phyloP scores from a whole-genome alignment of 129 eudicot species.

The Lactuca sativa region DNA sequence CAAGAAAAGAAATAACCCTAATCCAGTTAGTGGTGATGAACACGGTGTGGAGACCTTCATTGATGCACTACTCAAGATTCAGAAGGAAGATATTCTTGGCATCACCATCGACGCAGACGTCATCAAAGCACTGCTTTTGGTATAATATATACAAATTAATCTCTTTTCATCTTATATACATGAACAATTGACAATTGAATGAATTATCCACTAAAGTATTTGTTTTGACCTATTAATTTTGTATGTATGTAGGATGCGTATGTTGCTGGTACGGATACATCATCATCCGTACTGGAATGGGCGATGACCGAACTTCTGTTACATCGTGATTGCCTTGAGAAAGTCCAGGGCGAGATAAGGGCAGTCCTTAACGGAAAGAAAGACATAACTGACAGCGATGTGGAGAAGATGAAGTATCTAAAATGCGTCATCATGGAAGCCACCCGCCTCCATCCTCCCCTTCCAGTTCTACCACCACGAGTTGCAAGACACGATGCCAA shows the following conservation, averaged over 20 bases:
- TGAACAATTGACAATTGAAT: too few relatives aligned
- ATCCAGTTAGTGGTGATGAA: neutral
- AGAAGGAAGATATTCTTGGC: constrained; percentile 36
- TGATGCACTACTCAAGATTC: constrained; percentile 38
- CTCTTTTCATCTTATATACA: neutral
- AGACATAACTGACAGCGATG: constrained; percentile 6
- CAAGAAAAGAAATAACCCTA: neutral
- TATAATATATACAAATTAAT: constrained; percentile 9
- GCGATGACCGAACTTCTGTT: constrained; percentile 5
- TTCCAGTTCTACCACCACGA: constrained; percentile 6
- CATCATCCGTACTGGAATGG: constrained; percentile 3
- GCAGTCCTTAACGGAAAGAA: neutral
- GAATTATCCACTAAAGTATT: too few relatives aligned
- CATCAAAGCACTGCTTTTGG: constrained; percentile 57
- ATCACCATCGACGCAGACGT: constrained; percentile 37
- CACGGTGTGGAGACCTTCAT: constrained; percentile 32
- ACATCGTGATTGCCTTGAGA: constrained; percentile 5
- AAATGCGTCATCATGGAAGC: constrained; percentile 14
- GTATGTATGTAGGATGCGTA: constrained; percentile 29
- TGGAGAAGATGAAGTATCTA: constrained; percentile 13
- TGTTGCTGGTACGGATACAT: neutral
- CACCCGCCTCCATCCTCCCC: constrained; percentile 6
- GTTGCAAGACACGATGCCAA: neutral
- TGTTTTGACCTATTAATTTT: too few relatives aligned
- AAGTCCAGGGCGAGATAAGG: neutral